Percentiles rank a stretch among this genome's conserved stretches.
phyloP scores from a whole-genome alignment of 1,139 yeast genomes.

The Geotrichum histeridarum region DNA sequence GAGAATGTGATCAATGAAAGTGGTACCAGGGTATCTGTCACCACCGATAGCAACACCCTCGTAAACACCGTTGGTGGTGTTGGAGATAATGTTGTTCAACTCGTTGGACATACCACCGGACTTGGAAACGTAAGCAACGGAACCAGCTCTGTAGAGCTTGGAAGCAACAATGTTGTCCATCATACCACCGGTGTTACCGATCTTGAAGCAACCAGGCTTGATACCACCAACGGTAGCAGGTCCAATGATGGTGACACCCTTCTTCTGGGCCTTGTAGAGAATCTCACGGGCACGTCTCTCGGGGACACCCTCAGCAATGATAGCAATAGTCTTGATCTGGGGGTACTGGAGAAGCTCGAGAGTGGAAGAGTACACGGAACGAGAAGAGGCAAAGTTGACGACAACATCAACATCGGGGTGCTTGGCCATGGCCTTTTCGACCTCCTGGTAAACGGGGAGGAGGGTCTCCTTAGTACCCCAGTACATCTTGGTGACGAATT shows the following conservation, averaged over 20 bases:
- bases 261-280: constrained; percentile 42
- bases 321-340: constrained; percentile 45
- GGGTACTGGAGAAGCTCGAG: constrained; percentile 46
- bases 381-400: constrained; percentile 46
- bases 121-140: constrained; percentile 47
- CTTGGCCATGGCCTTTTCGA: constrained; percentile 40
- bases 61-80: constrained; percentile 45
- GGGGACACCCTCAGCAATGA: constrained; percentile 48
- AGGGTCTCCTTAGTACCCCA: constrained; percentile 49
- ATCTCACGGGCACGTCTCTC: constrained; percentile 48
- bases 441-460: constrained; percentile 45
- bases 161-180: constrained; percentile 49
- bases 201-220: constrained; percentile 48
- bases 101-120: constrained; percentile 49
- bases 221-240: constrained; percentile 49
- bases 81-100: constrained; percentile 45
- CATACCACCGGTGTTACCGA: constrained; percentile 49
- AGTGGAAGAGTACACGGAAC: constrained; percentile 46
- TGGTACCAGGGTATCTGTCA: constrained; percentile 48
- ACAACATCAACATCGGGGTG: constrained; percentile 48
- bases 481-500: constrained; percentile 45
- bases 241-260: constrained; percentile 46
- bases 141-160: constrained; percentile 46
- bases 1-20: constrained; percentile 45
- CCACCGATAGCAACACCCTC: constrained; percentile 49